Base-by-base conservation (phyloP, 345 rosid species). In the Lepidium aucheri region DNA sequence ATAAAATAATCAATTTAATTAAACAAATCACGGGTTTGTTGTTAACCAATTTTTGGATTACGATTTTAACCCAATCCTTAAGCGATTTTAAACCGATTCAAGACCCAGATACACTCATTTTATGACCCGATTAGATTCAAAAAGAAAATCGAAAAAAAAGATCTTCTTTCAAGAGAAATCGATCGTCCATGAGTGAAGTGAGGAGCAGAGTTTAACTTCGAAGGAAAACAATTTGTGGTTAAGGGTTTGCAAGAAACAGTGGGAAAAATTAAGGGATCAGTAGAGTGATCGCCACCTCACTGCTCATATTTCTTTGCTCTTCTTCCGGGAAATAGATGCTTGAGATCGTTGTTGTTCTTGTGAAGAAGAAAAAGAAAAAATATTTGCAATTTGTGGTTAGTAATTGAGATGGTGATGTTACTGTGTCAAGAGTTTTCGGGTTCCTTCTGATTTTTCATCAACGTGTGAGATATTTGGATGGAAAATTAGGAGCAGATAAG, bases 271-370 rank as follows among this genome's bases (percentile, higher is more conserved):
- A 79, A 75, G 88, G 85, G 46, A 81, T 78, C 12, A 86, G 52
- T 60, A 84, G 67, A 69, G 81, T 75, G 73, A 85, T 78, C 26
- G 84, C 80, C 68, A 86, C 63, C 72, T 86, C 86, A 35, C 72
- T 65, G 0, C 53, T 34, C 76, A 72, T 65, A 6, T 3, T 33
- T 16, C 15, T 47, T 39, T 1, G 32, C 32, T 28, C 32, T 3
- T 40, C 22, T 26, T 28, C 10, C 4, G 36, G 13, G 45, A 24
- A 35, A 32, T 10, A 71, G 18, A 39, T 3, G 39, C 22, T 12
- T 22, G 44, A 40, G 66, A 64, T 49, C 20, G 52, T 47, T 40
- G 12, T 63, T 16, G 50, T 33, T n/a, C n/a, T n/a, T n/a, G 40
- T 0, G 14, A 39, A 40, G 12, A 10, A 42, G 4, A 36, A n/a